Percentiles rank a stretch among this genome's conserved stretches.
phyloP scores from a whole-genome alignment of 345 rosid species.

The Ceriops zippeliana region DNA sequence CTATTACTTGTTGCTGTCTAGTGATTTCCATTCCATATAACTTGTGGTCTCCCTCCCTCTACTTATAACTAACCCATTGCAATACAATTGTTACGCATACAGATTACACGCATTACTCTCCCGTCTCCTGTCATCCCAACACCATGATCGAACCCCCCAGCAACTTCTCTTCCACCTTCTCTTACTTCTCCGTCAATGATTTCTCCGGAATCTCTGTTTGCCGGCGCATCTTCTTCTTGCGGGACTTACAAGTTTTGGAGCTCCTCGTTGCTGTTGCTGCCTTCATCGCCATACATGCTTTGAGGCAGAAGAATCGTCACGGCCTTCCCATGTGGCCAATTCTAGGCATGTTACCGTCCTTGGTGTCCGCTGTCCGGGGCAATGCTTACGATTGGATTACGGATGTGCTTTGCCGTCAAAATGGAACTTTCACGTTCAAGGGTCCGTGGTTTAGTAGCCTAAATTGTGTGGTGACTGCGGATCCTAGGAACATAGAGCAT shows the following conservation, averaged over 20 bases:
- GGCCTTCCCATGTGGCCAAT: conserved; percentile 82
- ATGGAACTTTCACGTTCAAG: conserved; percentile 70
- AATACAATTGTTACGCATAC: too few species aligned
- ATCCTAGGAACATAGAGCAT: conserved; percentile 84
- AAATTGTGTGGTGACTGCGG: conserved; percentile 67
- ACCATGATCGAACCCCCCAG: conserved; percentile 40
- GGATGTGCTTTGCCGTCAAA: conserved; percentile 45
- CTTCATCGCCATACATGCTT: conserved; percentile 44
- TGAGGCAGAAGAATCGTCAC: conserved; percentile 45
- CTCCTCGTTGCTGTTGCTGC: conserved; percentile 46
- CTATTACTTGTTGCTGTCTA: too few species aligned
- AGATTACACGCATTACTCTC: not conserved
- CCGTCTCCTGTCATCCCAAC: conserved; percentile 26
- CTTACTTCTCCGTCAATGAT: conserved; percentile 12
- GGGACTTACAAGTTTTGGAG: conserved; percentile 49
- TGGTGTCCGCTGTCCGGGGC: conserved; percentile 38
- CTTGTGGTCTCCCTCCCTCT: conserved; percentile 20
- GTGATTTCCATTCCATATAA: conserved; percentile 15
- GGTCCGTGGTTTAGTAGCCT: conserved; percentile 87
- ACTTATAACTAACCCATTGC: not conserved
- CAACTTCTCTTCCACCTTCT: conserved; percentile 21
- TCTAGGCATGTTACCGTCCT: conserved; percentile 89
- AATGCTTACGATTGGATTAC: conserved; percentile 78
- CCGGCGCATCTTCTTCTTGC: conserved; percentile 36
- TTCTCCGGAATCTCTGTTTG: conserved; percentile 8